Percentiles rank a stretch among this genome's conserved stretches.
Conservation (phyloP, 306 rosid genomes). For the Astragalus glycyphyllos region DNA sequence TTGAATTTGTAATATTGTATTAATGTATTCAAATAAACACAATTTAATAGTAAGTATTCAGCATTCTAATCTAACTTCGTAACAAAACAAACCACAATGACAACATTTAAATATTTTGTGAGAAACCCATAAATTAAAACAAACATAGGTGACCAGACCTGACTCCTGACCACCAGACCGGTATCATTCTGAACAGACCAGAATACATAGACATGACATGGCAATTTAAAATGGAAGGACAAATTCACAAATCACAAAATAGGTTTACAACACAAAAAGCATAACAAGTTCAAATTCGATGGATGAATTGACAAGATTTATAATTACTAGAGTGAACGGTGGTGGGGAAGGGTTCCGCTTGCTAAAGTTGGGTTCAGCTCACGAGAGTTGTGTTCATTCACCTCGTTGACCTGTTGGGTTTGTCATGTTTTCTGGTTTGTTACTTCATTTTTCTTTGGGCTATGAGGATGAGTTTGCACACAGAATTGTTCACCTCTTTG, state of each 20-base stretch:
- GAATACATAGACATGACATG: background rate
- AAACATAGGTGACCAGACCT: background rate
- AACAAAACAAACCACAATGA: slow-evolving; percentile 8
- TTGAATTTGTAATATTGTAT: too few species aligned
- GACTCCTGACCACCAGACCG: background rate
- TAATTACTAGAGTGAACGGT: background rate
- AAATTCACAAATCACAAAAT: slow-evolving; percentile 4
- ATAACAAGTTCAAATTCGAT: background rate
- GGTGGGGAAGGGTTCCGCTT: background rate
- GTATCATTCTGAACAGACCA: background rate
- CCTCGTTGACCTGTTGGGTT: background rate
- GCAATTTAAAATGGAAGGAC: background rate
- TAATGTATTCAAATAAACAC: background rate
- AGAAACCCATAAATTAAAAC: slow-evolving; percentile 6
- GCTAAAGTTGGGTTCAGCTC: background rate
- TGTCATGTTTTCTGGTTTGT: background rate
- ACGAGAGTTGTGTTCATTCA: background rate
- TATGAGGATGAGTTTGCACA: background rate
- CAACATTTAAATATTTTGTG: background rate
- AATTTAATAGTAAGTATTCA: background rate
- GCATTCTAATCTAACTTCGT: background rate
- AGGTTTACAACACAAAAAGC: background rate
- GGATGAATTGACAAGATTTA: background rate
- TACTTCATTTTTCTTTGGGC: background rate
- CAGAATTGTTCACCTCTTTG: background rate